These are phyloP conservation scores for Candida insectorum DNA, from an alignment of 805 yeast genomes.

Conservation along the genomic window DNA sequence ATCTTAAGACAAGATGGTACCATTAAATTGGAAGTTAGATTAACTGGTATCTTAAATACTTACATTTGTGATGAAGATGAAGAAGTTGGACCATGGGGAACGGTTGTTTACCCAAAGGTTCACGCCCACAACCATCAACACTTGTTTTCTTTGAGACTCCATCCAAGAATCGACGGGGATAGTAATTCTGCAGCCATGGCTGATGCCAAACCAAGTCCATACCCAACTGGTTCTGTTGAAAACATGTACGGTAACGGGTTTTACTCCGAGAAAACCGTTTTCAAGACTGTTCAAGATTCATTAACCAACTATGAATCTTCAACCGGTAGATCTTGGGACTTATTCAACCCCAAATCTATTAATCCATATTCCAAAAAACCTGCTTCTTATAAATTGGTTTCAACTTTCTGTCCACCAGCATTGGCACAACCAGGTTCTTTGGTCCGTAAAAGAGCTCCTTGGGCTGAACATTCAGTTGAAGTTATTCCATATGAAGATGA, in stretches of 20 bases:
- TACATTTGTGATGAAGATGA: slow-evolving; percentile 62
- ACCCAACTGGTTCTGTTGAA: slow-evolving; percentile 61
- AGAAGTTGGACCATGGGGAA: slow-evolving; percentile 73
- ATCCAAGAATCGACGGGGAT: slow-evolving; percentile 80
- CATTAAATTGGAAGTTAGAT: slow-evolving; percentile 71
- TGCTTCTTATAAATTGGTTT: slow-evolving; percentile 71
- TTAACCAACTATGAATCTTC: slow-evolving; percentile 57
- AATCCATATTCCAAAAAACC: slow-evolving; percentile 74
- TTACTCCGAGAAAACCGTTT: slow-evolving; percentile 59
- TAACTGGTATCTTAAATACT: slow-evolving; percentile 82
- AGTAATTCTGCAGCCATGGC: slow-evolving; percentile 68
- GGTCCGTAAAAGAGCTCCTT: slow-evolving; percentile 78
- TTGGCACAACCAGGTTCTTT: slow-evolving; percentile 72
- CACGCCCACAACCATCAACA: slow-evolving; percentile 89
- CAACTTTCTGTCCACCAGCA: slow-evolving; percentile 69
- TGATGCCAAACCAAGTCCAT: slow-evolving; percentile 60
- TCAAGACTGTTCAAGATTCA: slow-evolving; percentile 67
- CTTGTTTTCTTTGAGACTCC: slow-evolving; percentile 70
- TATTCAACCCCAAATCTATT: slow-evolving; percentile 66
- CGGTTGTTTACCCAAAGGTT: slow-evolving; percentile 73
- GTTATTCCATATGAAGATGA: slow-evolving; percentile 70
- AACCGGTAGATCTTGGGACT: slow-evolving; percentile 73
- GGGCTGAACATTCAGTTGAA: slow-evolving; percentile 66
- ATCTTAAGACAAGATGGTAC: slow-evolving; percentile 81
- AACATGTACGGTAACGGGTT: slow-evolving; percentile 80